Evolutionary conservation across 106 monocot species (phyloP), one percentile per base, ranked within the genome.

Genomic region (Allium cepa): DNA sequence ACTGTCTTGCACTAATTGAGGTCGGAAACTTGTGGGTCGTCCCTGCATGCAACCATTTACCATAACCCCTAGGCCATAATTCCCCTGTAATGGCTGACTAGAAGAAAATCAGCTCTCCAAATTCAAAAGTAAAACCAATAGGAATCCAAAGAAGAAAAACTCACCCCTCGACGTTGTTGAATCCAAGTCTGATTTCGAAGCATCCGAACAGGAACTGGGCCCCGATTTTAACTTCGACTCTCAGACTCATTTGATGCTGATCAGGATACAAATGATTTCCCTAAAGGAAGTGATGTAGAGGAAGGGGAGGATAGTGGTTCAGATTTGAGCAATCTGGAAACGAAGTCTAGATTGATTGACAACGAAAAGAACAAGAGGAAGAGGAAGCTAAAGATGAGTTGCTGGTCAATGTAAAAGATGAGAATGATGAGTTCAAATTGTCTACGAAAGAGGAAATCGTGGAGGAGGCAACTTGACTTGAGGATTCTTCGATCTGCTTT

Each of bases 371-470:
- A 22, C 84, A 75, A 66, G 89, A 70, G 58, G 69, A 80, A 47
- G 75, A 76, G 60, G 92, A 89, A 17, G 97, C 92, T 0, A 80
- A 72, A 8, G 84, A 79, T 8, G 97, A 97, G 51, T 52, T 97
- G 67, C 60, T 72, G 76, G 62, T 82, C 51, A 97, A 97, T 66
- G 81, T 97, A 63, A 92, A 83, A 70, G 84, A 68, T 15, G 97
- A 97, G 69, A 86, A 79, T 27, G 97, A 89, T 66, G 92, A 92
- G 67, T 97, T 97, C 71, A 76, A 74, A 75, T 71, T 97, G 73
- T 92, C 97, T 17, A 97, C 92, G 3, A 64, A 80, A 69, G 89
- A 92, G 92, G 97, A n/a, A n/a, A n/a, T n/a, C n/a, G n/a, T n/a
- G n/a, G n/a, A n/a, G n/a, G n/a, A n/a, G n/a, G n/a, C n/a, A n/a